Evolutionary conservation across 2,329 filamentous ascomycete species (phyloP), one percentile per base, ranked within the genome.

Genomic region (Neofusicoccum cordaticola): DNA sequence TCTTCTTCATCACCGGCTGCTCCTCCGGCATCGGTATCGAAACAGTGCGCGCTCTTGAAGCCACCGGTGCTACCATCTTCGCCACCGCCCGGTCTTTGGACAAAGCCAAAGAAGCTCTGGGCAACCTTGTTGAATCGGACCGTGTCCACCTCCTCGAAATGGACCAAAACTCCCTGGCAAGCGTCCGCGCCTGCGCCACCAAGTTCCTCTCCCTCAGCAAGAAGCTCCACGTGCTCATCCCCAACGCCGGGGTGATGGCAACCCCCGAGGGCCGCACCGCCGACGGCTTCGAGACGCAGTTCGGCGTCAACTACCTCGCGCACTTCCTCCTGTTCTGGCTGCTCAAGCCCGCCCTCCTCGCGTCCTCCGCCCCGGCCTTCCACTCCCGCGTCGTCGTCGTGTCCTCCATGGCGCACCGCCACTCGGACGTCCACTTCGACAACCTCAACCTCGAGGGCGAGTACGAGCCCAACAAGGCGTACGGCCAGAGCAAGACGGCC

Each of bases 31-130:
- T 76, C 47, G 72, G 72, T 48, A 66, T 69, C 19, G 70, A 72
- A 4, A 73, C 70, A 12, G 68, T 69, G 6, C 58, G 75, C 13
- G 82, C 82, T 2, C 73, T 85, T n/a, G 69, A 75, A 27, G 69
- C 75, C 9, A 81, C 83, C 0, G 82, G 82, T 11, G 81, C 81
- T 8, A 80, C 72, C 27, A 67, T 83, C 52, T 82, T 76, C 69
- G 70, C 78, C 7, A 80, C 81, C 1, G 80, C 75, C 1, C 76
- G 82, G 13, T 72, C 83, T 66, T 66, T 80, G 1, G 65, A 69
- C 4, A 82, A 81, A 67, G 75, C 77, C 17, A 63, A 66, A 42
- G 17, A 47, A 7, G 70, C 66, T 6, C 57, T 70, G 8, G 66
- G 63, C 19, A 31, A 51, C 52, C 51, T 71, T 11, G 17, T 3